Evolutionary conservation across 257 asterid species (phyloP).

Genomic region (Solanum habrochaites): DNA sequence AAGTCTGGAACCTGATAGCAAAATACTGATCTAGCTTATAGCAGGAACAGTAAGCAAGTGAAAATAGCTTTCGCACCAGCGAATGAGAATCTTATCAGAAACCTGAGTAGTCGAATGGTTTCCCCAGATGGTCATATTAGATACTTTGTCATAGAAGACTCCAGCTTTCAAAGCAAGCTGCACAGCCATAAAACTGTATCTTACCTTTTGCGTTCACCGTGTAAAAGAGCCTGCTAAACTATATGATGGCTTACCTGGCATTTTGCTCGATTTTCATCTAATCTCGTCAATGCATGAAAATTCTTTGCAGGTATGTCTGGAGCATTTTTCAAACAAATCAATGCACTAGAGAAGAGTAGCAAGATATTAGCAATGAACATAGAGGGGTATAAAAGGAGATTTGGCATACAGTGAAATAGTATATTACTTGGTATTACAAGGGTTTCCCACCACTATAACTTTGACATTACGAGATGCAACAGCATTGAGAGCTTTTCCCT

Average conservation of each 20-base stretch:
- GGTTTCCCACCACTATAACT: constrained; percentile 93
- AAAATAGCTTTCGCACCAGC: background rate
- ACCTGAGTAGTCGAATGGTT: constrained; percentile 99
- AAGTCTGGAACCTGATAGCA: constrained; percentile 75
- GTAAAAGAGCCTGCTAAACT: background rate
- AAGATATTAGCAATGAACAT: constrained; percentile 10
- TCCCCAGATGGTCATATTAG: constrained; percentile 95
- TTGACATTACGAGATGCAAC: constrained; percentile 88
- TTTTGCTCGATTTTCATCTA: constrained; percentile 96
- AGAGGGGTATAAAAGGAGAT: background rate
- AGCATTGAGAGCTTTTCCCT: constrained; percentile 98
- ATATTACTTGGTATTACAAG: constrained; percentile 90
- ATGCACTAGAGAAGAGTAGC: constrained; percentile 52
- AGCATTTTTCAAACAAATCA: constrained; percentile 96
- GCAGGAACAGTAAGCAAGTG: background rate
- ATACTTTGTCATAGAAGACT: constrained; percentile 85
- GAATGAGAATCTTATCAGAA: background rate
- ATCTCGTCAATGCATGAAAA: constrained; percentile 88
- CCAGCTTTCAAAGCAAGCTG: constrained; percentile 97
- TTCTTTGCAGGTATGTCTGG: constrained; percentile 89
- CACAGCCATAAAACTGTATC: constrained; percentile 1
- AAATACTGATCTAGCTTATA: background rate
- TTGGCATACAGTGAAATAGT: background rate
- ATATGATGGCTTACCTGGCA: constrained; percentile 52
- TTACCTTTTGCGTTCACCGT: background rate